Evolutionary conservation across 169 alveolate genomes (phyloP).

Genomic region (Amoebophrya sp.): DNA sequence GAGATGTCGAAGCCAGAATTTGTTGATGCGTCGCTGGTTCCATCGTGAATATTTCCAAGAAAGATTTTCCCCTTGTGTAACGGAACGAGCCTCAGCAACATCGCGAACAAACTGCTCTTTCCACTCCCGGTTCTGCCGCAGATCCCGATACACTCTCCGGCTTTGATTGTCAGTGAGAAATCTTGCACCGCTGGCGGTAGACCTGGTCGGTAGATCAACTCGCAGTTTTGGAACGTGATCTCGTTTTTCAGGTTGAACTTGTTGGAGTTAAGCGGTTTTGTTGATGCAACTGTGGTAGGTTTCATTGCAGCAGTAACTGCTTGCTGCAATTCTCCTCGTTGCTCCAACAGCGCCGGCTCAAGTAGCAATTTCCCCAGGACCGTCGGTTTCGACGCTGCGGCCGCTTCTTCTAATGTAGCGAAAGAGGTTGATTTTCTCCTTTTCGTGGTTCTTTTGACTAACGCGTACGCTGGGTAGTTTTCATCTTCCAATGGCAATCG

Average conservation of each 20-base stretch:
- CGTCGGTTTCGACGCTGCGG: too few relatives aligned
- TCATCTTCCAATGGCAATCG: neutral
- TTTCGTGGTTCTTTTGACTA: too few relatives aligned
- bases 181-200: neutral
- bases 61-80: constrained; percentile 58
- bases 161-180: neutral
- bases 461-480: neutral
- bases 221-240: neutral
- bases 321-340: too few relatives aligned
- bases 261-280: too few relatives aligned
- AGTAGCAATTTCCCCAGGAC: too few relatives aligned
- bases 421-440: too few relatives aligned
- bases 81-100: constrained; percentile 60
- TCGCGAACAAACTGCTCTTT: constrained; percentile 67
- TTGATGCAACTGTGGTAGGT: too few relatives aligned
- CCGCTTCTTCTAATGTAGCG: too few relatives aligned
- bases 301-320: too few relatives aligned
- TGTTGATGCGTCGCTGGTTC: constrained; percentile 49
- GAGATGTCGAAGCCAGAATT: constrained; percentile 53
- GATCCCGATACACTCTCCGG: constrained; percentile 60
- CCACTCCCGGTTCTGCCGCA: constrained; percentile 88
- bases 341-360: too few relatives aligned
- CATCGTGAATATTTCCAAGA: neutral
- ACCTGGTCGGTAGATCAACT: neutral
- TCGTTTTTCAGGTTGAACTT: neutral